Evolutionary conservation across 306 rosid genomes (phyloP), one percentile per base, ranked within the genome.

Genomic region (Begonia peltatifolia): DNA sequence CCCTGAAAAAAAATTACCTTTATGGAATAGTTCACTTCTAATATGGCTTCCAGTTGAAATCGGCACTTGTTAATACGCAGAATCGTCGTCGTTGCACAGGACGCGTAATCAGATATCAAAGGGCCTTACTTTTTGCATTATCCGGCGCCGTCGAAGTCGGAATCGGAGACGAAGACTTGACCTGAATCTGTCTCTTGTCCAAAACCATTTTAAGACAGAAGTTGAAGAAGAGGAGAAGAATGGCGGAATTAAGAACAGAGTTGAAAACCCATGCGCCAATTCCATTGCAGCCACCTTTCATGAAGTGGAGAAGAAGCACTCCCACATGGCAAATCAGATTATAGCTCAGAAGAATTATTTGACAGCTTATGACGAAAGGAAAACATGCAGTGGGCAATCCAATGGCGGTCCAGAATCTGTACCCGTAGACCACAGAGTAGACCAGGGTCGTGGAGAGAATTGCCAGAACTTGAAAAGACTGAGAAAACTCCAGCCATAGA

Each of bases 401-500:
- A 10, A 89, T 25, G 0, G 79, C 79, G 1, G 76, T 72, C 95
- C 95, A 84, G 65, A 89, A 78, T 12, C 94, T 38, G 60, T 82
- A 76, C 0, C 85, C 94, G 52, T 85, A 80, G 1, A 80, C 77
- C 4, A 81, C 69, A 0, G 83, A 62, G 50, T 80, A 78, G 0
- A 75, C 79, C 13, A 81, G 47, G 25, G 97, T 70, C 6, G 87
- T 74, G 25, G 80, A 72, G 2, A 89, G 67, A 14, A 89, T 89
- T 3, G 97, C 94, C 0, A 85, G 69, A 1, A 89, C 94, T 46
- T 89, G 97, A 5, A 89, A 78, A 1, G 95, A 84, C 47, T 84
- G 93, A 4, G 97, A 89, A 60, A 76, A 89, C 17, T 89, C 97
- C 1, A 89, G 70, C 97, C 97, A 89, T 13, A 80, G 11, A 44